phyloP scores from a whole-genome alignment of 73 alveolate species.

The Breviolum minutum region DNA sequence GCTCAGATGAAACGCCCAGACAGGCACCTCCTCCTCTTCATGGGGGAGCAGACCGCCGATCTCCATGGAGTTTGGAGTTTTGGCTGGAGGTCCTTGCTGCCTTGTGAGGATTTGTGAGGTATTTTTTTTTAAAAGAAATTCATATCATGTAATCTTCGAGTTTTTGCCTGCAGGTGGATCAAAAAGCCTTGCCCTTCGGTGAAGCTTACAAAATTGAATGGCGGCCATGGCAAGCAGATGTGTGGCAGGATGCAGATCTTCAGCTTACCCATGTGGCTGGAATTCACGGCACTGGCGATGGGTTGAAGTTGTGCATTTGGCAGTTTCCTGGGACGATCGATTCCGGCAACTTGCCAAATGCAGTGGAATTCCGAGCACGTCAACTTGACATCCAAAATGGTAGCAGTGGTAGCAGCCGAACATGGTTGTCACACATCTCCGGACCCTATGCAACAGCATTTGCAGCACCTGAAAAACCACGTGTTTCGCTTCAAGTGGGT shows the following conservation, averaged over 20 bases:
- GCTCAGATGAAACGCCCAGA: too few relatives aligned
- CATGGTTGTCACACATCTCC: constrained; percentile 30
- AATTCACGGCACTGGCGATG: background rate
- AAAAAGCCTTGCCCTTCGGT: background rate
- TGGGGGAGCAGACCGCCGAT: constrained; percentile 69
- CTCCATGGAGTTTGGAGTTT: constrained; percentile 51
- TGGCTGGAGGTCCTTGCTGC: constrained; percentile 58
- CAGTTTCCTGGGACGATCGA: background rate
- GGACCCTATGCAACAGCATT: constrained; percentile 76
- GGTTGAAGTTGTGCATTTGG: constrained; percentile 1
- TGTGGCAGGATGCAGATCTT: constrained; percentile 36
- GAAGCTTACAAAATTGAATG: constrained; percentile 10
- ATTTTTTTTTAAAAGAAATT: background rate
- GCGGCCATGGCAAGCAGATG: constrained; percentile 16
- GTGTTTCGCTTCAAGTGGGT: background rate
- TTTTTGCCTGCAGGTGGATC: background rate
- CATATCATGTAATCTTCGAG: background rate
- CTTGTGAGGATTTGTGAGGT: background rate
- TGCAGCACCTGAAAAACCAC: constrained; percentile 51
- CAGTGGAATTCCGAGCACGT: constrained; percentile 17
- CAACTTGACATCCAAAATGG: background rate
- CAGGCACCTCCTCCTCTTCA: constrained; percentile 63
- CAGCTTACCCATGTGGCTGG: background rate
- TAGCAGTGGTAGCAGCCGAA: background rate
- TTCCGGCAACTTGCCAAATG: background rate